phyloP scores from a whole-genome alignment of 768 basidiomycete genomes.

The Collybia nuda region DNA sequence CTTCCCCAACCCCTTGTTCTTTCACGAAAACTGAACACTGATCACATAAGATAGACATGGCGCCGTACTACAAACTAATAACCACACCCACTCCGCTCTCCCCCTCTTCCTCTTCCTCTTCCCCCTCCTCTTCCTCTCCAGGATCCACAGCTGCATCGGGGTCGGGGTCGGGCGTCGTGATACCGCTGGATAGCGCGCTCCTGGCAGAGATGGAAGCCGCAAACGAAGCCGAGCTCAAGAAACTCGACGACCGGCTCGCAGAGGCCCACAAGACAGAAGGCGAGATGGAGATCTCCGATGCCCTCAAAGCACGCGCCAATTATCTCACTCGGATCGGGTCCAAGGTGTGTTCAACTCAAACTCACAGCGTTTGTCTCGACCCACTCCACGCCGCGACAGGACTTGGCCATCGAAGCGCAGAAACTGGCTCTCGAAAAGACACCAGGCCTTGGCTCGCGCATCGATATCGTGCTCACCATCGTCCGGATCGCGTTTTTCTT shows the following conservation, averaged over 20 bases:
- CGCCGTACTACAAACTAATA: conserved; percentile 71
- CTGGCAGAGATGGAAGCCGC: conserved; percentile 61
- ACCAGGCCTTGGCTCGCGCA: conserved; percentile 87
- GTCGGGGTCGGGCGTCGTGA: too few species aligned
- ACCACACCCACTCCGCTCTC: conserved; percentile 59
- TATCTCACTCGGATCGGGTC: conserved; percentile 90
- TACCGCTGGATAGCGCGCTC: conserved; percentile 50
- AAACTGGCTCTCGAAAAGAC: conserved; percentile 87
- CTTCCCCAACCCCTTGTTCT: too few species aligned
- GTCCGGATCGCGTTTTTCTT: conserved; percentile 92
- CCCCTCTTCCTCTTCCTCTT: too few species aligned
- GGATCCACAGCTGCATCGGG: too few species aligned
- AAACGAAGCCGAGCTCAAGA: conserved; percentile 71
- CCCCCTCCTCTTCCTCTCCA: too few species aligned
- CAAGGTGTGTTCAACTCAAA: conserved; percentile 39
- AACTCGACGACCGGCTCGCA: conserved; percentile 73
- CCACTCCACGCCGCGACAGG: too few species aligned
- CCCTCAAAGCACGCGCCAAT: conserved; percentile 78
- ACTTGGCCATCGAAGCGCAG: conserved; percentile 78
- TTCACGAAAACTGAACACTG: too few species aligned
- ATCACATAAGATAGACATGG: conserved; percentile 69
- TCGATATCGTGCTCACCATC: conserved; percentile 89
- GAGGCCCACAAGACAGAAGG: conserved; percentile 92
- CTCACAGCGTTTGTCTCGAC: too few species aligned
- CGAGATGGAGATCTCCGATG: conserved; percentile 91